phyloP scores from a whole-genome alignment of 2,329 filamentous ascomycete genomes.

The Aspergillus pseudoterreus region DNA sequence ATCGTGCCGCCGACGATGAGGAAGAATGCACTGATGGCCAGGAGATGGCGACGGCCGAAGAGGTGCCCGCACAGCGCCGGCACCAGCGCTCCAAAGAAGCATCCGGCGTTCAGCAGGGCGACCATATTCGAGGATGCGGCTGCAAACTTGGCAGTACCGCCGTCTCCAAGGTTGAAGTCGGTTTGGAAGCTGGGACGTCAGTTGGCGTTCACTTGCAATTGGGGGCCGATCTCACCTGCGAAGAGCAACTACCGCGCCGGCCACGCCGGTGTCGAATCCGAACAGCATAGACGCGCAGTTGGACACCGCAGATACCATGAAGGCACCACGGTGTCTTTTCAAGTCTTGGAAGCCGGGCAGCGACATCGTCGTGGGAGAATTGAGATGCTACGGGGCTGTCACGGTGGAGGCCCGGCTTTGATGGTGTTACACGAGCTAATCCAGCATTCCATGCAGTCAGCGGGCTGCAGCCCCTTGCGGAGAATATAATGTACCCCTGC shows the following conservation, averaged over 20 bases:
- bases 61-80: neutral
- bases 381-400: neutral
- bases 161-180: neutral
- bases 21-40: neutral
- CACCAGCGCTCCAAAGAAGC: conserved; percentile 1
- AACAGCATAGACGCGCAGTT: conserved; percentile 2
- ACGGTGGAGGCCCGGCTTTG: too few species aligned
- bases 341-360: neutral
- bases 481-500: neutral
- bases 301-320: neutral
- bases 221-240: neutral
- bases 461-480: neutral
- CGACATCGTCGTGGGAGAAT: neutral
- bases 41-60: conserved; percentile 1
- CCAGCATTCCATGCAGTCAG: too few species aligned
- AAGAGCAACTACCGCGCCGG: neutral
- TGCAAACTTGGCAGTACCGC: neutral
- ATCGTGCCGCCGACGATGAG: neutral
- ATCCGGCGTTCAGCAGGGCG: neutral
- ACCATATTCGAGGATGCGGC: neutral
- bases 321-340: neutral
- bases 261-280: neutral
- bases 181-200: neutral
- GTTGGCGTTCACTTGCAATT: neutral
- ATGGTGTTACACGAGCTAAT: too few species aligned